phyloP scores from a whole-genome alignment of 2,329 filamentous ascomycete genomes.

The Paecilomyces dactylethromorphus region DNA sequence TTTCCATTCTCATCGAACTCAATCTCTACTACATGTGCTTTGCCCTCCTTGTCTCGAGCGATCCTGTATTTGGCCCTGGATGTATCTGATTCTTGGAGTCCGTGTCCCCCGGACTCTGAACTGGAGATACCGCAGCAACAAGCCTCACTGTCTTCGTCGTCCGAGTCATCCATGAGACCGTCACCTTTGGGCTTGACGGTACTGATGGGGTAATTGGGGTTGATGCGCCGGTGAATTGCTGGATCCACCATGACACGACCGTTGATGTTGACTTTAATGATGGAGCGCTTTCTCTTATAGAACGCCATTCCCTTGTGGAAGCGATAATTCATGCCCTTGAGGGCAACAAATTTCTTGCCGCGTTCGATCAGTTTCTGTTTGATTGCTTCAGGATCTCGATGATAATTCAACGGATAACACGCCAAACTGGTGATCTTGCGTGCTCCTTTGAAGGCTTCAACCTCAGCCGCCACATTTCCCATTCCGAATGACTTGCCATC shows the following conservation, averaged over 20 bases:
- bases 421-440: constrained; percentile 73
- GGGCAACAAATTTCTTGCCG: constrained; percentile 73
- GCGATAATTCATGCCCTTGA: constrained; percentile 79
- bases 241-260: constrained; percentile 85
- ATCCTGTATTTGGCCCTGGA: constrained; percentile 45
- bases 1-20: constrained; percentile 50
- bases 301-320: constrained; percentile 80
- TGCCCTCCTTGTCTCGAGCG: constrained; percentile 48
- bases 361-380: constrained; percentile 65
- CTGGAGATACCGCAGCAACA: constrained; percentile 30
- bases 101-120: constrained; percentile 32
- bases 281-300: constrained; percentile 68
- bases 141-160: constrained; percentile 31
- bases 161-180: constrained; percentile 49
- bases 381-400: constrained; percentile 62
- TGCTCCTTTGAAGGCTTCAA: constrained; percentile 70
- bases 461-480: constrained; percentile 62
- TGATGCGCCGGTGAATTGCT: constrained; percentile 72
- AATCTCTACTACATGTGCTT: constrained; percentile 47
- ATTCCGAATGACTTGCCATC: constrained; percentile 81
- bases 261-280: constrained; percentile 77
- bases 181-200: constrained; percentile 66
- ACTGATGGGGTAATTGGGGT: constrained; percentile 77
- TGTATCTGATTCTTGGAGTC: constrained; percentile 28
- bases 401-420: constrained; percentile 73